Evolutionary conservation across 75 land plant genomes (phyloP), one percentile per base, ranked within the genome.

Genomic region (Pinus albicaulis): DNA sequence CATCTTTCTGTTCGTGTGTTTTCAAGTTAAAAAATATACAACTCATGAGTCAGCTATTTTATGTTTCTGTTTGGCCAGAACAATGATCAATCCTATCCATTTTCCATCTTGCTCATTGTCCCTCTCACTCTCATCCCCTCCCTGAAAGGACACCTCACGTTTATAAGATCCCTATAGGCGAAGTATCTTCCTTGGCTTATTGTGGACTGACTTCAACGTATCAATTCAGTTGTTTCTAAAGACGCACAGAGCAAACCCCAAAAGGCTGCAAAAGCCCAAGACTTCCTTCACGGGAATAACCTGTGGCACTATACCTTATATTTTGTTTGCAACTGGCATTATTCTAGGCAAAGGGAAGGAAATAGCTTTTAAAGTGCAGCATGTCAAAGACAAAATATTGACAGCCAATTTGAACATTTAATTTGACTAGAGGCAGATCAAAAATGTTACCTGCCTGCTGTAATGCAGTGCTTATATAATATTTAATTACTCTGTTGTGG

Each of bases 371-470:
- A 16, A 64, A 10, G 20, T 68, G 71, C 41, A 41, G 24, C 12
- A n/a, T 38, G 10, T 34, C 11, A 68, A 48, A 44, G 52, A 44
- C 7, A 34, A 36, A 68, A 36, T 20, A 41, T 68, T 12, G 38
- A 68, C 71, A 68, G 23, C 71, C 52, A 20, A 68, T 38, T 38
- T 41, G 10, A 68, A 68, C 44, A 68, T 22, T 64, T 31, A 10
- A 68, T 68, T 68, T 41, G 44, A 68, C n/a, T 68, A 12, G 41
- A 38, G 71, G 53, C 53, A n/a, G 71, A 68, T 68, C 23, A 68
- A 66, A 62, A 65, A 68, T 20, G n/a, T 38, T 68, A 68, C 71
- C 71, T 68, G 53, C 71, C 71, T 68, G 38, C 52, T 7, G 15
- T 38, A 38, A 68, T 68, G 52, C 3, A 68, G 41, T 38, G 71